Conservation (phyloP, 257 asterid genomes). For the Lavandula angustifolia region DNA sequence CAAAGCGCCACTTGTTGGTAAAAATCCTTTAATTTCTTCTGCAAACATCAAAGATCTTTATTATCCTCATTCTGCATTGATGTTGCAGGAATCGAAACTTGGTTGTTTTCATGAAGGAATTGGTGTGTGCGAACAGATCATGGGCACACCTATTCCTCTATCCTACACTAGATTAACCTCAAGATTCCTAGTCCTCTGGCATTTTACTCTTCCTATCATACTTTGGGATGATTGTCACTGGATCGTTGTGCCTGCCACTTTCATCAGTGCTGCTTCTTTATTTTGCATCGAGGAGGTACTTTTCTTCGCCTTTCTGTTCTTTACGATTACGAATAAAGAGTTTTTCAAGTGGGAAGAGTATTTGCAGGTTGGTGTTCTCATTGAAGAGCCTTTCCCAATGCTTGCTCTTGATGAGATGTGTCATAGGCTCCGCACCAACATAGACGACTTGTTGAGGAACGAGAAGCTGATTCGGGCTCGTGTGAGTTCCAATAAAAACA, state of each 20-base stretch:
- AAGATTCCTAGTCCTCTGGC: conserved; percentile 97
- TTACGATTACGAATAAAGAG: background rate
- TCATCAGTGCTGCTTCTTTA: conserved; percentile 88
- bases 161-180: conserved; percentile 95
- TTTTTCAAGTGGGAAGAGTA: background rate
- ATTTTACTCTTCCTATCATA: conserved; percentile 87
- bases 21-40: conserved; percentile 15
- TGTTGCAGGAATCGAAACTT: conserved; percentile 80
- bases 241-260: conserved; percentile 97
- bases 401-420: conserved; percentile 93
- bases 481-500: conserved; percentile 46
- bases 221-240: conserved; percentile 98
- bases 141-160: conserved; percentile 87
- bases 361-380: conserved; percentile 89
- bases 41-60: background rate
- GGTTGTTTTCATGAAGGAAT: conserved; percentile 84
- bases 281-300: conserved; percentile 95
- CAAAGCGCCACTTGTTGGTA: conserved; percentile 75
- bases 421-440: conserved; percentile 48
- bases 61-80: background rate
- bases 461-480: conserved; percentile 58
- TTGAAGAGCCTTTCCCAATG: conserved; percentile 96
- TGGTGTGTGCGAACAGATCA: conserved; percentile 79
- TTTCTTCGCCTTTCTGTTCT: conserved; percentile 18
- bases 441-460: conserved; percentile 55